phyloP scores from a whole-genome alignment of 768 basidiomycete genomes.

The Russula sp. region DNA sequence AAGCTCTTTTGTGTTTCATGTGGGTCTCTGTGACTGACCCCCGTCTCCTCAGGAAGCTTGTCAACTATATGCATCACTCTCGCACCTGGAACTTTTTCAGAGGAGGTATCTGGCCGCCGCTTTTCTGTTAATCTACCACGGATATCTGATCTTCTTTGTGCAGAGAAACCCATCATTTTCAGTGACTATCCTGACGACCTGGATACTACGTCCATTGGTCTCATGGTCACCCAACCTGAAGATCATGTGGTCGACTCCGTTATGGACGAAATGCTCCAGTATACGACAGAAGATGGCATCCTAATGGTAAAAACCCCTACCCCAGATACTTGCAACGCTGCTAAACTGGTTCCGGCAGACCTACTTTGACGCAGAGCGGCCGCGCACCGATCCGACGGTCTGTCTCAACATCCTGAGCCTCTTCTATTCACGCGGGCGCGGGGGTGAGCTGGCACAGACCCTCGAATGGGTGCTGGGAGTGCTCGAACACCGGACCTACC shows the following conservation, averaged over 20 bases:
- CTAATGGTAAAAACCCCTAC: conserved; percentile 31
- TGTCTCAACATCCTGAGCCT: no score
- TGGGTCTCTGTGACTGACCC: background rate
- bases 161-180: conserved; percentile 28
- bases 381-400: no score
- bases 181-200: conserved; percentile 50
- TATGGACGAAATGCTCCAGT: conserved; percentile 54
- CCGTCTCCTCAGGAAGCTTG: conserved; percentile 34
- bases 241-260: conserved; percentile 35
- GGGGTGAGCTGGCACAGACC: conserved; percentile 28
- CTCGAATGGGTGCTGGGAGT: conserved; percentile 42
- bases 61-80: conserved; percentile 35
- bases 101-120: conserved; percentile 34
- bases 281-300: conserved; percentile 45
- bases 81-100: conserved; percentile 51
- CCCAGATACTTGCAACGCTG: conserved; percentile 18
- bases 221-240: conserved; percentile 37
- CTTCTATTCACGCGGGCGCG: no score
- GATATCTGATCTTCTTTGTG: background rate
- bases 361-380: no score
- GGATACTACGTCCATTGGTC: conserved; percentile 51
- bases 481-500: no score
- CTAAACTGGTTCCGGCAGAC: no score
- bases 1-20: background rate
- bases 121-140: conserved; percentile 28